Conservation (phyloP, 2,329 filamentous ascomycete genomes). For the Aspergillus sp. region DNA sequence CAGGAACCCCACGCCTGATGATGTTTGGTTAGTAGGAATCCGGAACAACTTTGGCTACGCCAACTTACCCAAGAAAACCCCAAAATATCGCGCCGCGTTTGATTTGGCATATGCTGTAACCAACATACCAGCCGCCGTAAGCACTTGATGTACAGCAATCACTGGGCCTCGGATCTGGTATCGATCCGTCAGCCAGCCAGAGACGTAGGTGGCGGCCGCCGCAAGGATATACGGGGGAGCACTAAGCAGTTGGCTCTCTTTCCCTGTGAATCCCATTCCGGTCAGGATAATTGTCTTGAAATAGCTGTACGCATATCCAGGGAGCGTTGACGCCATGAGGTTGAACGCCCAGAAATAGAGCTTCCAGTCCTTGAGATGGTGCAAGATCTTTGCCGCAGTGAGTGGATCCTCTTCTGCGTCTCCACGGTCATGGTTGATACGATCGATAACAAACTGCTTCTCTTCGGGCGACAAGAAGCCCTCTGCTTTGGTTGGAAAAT, state of each 20-base stretch:
- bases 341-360: slow-evolving; percentile 38
- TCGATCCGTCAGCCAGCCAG: slow-evolving; percentile 19
- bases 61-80: slow-evolving; percentile 9
- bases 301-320: slow-evolving; percentile 36
- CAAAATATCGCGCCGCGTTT: slow-evolving; percentile 12
- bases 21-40: not conserved
- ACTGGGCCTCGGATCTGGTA: slow-evolving; percentile 14
- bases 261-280: slow-evolving; percentile 37
- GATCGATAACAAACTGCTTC: slow-evolving; percentile 30
- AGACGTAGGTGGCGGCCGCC: slow-evolving; percentile 32
- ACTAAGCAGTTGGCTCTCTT: slow-evolving; percentile 31
- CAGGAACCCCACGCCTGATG: slow-evolving; percentile 24
- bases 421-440: slow-evolving; percentile 38
- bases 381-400: slow-evolving; percentile 23
- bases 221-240: slow-evolving; percentile 38
- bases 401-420: slow-evolving; percentile 31
- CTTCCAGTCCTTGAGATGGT: slow-evolving; percentile 37
- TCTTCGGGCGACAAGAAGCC: slow-evolving; percentile 25
- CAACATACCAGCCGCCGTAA: slow-evolving; percentile 14
- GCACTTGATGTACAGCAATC: slow-evolving; percentile 14
- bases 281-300: slow-evolving; percentile 41
- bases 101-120: slow-evolving; percentile 12
- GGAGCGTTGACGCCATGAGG: slow-evolving; percentile 30
- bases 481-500: slow-evolving; percentile 34
- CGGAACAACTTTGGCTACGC: too few relatives aligned